Base-by-base conservation (phyloP, 345 rosid genomes). In the sweet orange (Citrus sinensis) region DNA sequence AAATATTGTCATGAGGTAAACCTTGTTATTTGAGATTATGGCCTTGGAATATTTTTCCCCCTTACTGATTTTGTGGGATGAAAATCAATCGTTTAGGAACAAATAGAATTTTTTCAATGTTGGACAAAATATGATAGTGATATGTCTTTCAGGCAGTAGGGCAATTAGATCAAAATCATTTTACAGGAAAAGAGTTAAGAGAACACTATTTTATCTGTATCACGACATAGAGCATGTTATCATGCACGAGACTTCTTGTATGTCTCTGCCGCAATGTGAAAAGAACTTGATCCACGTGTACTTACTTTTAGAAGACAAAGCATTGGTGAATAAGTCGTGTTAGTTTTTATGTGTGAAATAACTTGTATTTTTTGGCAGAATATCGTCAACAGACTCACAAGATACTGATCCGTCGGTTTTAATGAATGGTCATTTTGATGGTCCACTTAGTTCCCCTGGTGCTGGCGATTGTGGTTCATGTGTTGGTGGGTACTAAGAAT, bases 391-490 rank as follows among this genome's bases (percentile, higher is more conserved):
- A 67, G 82, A 90, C 84, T 85, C 93, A 73, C 86, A 54, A 66
- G 97, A 92, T 62, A 83, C 77, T 7, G 98, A 91, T 59, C 85
- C 97, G 9, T 89, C 99, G 7, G 93, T 96, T 82, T 82, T 96
- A 83, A 81, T 96, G 75, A 96, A 96, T 90, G 99, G 97, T 42
- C 98, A 96, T 88, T 96, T 86, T 85, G 99, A 96, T 76, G 86
- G 98, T 79, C 89, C 98, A 27, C 90, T 94, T 60, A 94, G 91
- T 66, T 96, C 99, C 14, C 97, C 97, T 9, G 99, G 99, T 79
- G 99, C 99, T 81, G 97, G 94, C 67, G 99, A 96, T 76, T 96
- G 99, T 83, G 99, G 88, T 74, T 90, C 99, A 70, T 94, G 99
- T 80, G 98, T 94, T 80, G 99, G 99, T 96, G 76, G 34, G 98